Evolutionary conservation across 2,329 filamentous ascomycete genomes (phyloP).

Genomic region (Fusarium metavorans): DNA sequence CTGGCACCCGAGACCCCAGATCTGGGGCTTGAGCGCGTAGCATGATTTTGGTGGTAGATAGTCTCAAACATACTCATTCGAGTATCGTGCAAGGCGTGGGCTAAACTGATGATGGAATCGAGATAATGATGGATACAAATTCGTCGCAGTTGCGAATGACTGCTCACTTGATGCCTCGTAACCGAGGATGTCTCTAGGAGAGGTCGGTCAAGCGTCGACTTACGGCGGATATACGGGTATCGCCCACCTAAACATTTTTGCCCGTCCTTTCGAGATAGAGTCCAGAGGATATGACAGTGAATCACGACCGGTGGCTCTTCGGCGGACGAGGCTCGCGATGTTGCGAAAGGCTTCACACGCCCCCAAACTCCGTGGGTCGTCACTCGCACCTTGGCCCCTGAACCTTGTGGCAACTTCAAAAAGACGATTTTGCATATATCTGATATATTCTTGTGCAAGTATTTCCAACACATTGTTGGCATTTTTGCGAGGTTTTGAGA

Average conservation of each 20-base stretch:
- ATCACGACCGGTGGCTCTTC: neutral
- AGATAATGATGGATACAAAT: neutral
- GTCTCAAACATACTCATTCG: neutral
- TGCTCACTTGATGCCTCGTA: neutral
- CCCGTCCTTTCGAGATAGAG: neutral
- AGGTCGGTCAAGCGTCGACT: neutral
- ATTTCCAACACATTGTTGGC: too few species aligned
- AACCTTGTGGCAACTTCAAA: constrained; percentile 11
- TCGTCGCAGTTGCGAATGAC: constrained; percentile 16
- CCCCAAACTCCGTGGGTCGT: constrained; percentile 10
- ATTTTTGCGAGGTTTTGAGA: neutral
- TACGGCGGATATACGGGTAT: neutral
- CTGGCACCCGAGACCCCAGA: neutral
- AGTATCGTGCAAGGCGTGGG: neutral
- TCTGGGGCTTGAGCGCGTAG: neutral
- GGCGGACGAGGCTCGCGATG: constrained; percentile 3
- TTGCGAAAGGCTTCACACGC: constrained; percentile 25
- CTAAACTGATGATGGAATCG: neutral
- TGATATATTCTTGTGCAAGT: neutral
- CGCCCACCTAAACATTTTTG: neutral
- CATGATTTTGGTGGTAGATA: neutral
- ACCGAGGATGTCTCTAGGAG: neutral
- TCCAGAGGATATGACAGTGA: neutral
- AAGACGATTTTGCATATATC: neutral
- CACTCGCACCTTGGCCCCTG: constrained; percentile 28